phyloP scores from a whole-genome alignment of 371 early-diverging fungal genomes.

The Capniomyces stellatus region DNA sequence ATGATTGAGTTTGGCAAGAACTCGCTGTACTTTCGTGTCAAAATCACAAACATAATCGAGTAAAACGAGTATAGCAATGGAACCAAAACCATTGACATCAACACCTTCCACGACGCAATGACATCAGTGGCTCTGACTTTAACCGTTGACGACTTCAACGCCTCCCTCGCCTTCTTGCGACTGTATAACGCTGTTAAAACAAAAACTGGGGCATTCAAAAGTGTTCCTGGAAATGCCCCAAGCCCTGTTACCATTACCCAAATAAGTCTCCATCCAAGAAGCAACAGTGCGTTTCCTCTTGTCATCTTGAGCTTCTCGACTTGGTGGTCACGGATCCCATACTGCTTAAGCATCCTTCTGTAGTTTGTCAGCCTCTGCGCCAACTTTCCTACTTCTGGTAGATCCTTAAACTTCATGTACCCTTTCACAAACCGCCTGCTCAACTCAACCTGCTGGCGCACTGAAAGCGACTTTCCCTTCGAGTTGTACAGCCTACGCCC shows the following conservation, averaged over 20 bases:
- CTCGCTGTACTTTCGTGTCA: constrained; percentile 7
- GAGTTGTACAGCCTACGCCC: constrained; percentile 86
- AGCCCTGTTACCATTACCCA: constrained; percentile 48
- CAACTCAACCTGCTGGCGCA: constrained; percentile 69
- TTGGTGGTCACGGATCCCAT: constrained; percentile 91
- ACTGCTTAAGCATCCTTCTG: constrained; percentile 68
- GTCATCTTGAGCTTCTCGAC: constrained; percentile 63
- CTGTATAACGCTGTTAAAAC: constrained; percentile 51
- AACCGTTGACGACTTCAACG: constrained; percentile 70
- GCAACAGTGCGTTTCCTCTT: constrained; percentile 43
- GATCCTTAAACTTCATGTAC: constrained; percentile 55
- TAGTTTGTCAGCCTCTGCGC: constrained; percentile 61
- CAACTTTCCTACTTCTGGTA: constrained; percentile 58
- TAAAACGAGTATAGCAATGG: constrained; percentile 63
- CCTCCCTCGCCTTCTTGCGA: constrained; percentile 67
- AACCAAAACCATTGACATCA: constrained; percentile 60
- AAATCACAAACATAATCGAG: constrained; percentile 19
- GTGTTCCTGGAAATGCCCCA: constrained; percentile 64
- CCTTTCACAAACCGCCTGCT: constrained; percentile 85
- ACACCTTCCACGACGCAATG: constrained; percentile 88
- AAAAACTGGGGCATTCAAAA: constrained; percentile 63
- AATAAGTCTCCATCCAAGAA: constrained; percentile 43
- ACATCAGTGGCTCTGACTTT: constrained; percentile 89
- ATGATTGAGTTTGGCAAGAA: constrained; percentile 4
- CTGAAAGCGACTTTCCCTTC: constrained; percentile 55